Percentiles rank a stretch among this genome's conserved stretches.
These are phyloP conservation scores for Apiospora marii DNA, from an alignment of 2,329 filamentous ascomycete species.

Conservation along the genomic window DNA sequence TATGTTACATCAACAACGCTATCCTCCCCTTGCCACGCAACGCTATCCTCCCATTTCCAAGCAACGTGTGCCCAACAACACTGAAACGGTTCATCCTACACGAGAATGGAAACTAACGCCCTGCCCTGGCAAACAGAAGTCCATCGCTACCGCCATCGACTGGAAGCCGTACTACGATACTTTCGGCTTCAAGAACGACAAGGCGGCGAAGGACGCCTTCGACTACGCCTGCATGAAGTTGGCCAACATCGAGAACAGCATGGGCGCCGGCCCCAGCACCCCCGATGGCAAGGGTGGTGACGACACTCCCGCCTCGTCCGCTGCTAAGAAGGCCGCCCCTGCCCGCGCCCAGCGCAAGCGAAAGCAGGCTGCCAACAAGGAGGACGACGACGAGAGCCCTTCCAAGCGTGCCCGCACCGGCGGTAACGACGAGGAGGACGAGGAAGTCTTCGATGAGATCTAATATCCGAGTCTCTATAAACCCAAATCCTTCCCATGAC, in stretches of 20 bases:
- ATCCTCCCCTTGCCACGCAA: not conserved
- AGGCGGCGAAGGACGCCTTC: not conserved
- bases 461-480: too few species aligned
- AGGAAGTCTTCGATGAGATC: too few species aligned
- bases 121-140: not conserved
- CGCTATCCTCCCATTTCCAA: not conserved
- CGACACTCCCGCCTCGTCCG: not conserved
- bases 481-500: too few species aligned
- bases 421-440: too few species aligned
- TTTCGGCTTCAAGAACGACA: not conserved
- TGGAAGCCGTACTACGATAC: not conserved
- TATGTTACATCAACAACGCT: not conserved
- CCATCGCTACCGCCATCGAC: not conserved
- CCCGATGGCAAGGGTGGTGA: too few species aligned
- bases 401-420: too few species aligned
- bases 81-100: not conserved
- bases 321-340: not conserved
- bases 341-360: not conserved
- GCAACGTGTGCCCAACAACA: not conserved
- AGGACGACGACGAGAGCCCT: too few species aligned
- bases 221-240: not conserved
- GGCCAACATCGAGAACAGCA: not conserved
- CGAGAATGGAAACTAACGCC: not conserved
- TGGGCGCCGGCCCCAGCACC: not conserved
- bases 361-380: not conserved